These are phyloP conservation scores for Inga oerstediana DNA, from an alignment of 306 rosid species.

Conservation along the genomic window DNA sequence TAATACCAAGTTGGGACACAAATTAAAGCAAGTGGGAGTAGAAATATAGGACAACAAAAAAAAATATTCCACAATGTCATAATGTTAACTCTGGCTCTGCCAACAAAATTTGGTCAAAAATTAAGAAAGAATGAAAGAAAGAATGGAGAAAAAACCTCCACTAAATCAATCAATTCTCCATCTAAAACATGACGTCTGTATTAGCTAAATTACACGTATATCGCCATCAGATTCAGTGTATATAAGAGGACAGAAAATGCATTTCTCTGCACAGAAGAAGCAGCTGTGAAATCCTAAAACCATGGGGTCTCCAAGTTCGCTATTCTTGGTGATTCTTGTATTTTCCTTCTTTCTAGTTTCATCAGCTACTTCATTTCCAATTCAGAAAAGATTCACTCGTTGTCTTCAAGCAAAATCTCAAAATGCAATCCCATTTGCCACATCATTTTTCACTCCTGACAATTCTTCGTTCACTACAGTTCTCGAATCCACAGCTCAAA, in stretches of 20 bases:
- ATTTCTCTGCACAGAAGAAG: not conserved
- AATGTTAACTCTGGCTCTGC: constrained; percentile 21
- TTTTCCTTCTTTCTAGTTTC: constrained; percentile 23
- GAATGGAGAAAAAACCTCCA: not conserved
- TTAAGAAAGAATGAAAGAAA: not conserved
- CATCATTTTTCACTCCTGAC: constrained; percentile 50
- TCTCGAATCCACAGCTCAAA: constrained; percentile 72
- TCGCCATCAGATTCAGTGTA: not conserved
- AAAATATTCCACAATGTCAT: constrained; percentile 26
- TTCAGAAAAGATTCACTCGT: constrained; percentile 40
- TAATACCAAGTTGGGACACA: not conserved
- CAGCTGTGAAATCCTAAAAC: not conserved
- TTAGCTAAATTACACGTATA: not conserved
- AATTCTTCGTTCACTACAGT: constrained; percentile 46
- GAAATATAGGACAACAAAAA: not conserved
- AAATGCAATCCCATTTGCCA: constrained; percentile 44
- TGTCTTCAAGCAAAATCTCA: constrained; percentile 51
- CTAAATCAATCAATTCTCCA: not conserved
- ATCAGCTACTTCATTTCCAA: constrained; percentile 22
- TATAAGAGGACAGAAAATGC: constrained; percentile 18
- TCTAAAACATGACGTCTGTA: not conserved
- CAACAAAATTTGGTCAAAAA: not conserved
- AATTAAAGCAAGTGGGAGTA: not conserved
- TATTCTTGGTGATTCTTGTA: constrained; percentile 27
- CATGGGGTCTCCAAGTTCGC: constrained; percentile 30